Percentiles rank a stretch among this genome's conserved stretches.
phyloP scores from a whole-genome alignment of 1,139 yeast species.

The Candida glucosophila region DNA sequence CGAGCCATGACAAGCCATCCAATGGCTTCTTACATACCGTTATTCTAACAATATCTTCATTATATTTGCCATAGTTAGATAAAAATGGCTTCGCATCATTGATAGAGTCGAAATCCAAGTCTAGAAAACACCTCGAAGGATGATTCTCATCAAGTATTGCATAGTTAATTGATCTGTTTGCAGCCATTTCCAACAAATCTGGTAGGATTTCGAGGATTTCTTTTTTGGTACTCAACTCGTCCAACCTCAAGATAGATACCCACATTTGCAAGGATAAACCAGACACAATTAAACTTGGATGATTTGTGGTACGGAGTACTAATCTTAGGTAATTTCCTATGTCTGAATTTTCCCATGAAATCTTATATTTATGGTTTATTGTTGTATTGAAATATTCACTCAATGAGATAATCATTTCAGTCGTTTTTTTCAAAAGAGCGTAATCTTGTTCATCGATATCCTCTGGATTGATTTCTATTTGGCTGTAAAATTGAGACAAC shows the following conservation, averaged over 20 bases:
- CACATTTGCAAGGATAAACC: constrained; percentile 90
- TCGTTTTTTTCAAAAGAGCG: constrained; percentile 77
- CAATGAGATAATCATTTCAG: constrained; percentile 86
- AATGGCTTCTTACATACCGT: constrained; percentile 81
- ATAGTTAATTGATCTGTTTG: constrained; percentile 72
- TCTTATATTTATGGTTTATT: constrained; percentile 24
- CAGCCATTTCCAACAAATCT: constrained; percentile 64
- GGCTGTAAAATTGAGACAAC: constrained; percentile 55
- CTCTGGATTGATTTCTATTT: constrained; percentile 58
- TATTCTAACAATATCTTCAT: constrained; percentile 85
- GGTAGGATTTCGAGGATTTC: constrained; percentile 50
- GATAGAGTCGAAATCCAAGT: constrained; percentile 78
- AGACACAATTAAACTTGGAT: constrained; percentile 81
- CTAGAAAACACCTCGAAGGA: constrained; percentile 56
- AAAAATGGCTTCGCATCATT: constrained; percentile 76
- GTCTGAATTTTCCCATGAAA: constrained; percentile 46
- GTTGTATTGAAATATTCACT: constrained; percentile 63
- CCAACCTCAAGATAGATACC: constrained; percentile 83
- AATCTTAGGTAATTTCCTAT: constrained; percentile 58
- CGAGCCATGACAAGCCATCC: constrained; percentile 77
- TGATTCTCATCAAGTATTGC: constrained; percentile 60
- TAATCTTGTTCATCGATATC: constrained; percentile 74
- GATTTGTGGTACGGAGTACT: constrained; percentile 72
- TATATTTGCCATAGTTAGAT: constrained; percentile 70
- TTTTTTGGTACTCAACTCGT: constrained; percentile 49